A percentile compares a stretch with the other conserved stretches of the same genome.
Evolutionary conservation across 1,284 basidiomycete species (phyloP).

Genomic region (Apiotrichum akiyoshidainum): DNA sequence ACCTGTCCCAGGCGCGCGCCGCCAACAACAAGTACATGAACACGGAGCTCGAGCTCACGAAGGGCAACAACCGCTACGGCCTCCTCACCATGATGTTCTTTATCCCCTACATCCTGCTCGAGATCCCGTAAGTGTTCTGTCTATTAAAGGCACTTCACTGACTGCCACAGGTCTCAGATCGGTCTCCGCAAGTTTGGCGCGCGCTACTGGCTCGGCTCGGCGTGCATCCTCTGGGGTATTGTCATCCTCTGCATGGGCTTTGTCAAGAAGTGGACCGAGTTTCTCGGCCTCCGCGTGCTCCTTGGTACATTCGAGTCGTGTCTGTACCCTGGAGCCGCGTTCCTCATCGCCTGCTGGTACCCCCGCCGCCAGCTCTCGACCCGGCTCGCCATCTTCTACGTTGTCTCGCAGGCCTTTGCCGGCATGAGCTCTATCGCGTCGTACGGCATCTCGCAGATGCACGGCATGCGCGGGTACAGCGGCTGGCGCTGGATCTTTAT

Average conservation of each 20-base stretch:
- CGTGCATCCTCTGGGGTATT: conserved; percentile 34
- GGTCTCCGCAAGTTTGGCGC: conserved; percentile 23
- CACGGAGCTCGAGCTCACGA: conserved; percentile 8
- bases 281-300: conserved; percentile 22
- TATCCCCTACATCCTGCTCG: conserved; percentile 44
- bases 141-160: no score
- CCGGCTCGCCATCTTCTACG: conserved; percentile 39
- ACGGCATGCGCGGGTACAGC: conserved; percentile 32
- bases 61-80: conserved; percentile 39
- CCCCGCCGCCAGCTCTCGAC: conserved; percentile 37
- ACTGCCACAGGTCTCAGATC: conserved; percentile 15
- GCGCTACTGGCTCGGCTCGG: conserved; percentile 11
- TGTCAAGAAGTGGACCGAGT: conserved; percentile 23
- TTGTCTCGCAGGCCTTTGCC: conserved; percentile 48
- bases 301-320: conserved; percentile 34
- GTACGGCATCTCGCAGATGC: conserved; percentile 33
- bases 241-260: conserved; percentile 32
- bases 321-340: conserved; percentile 36
- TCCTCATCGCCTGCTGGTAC: conserved; percentile 37
- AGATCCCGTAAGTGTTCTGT: conserved; percentile 6
- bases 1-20: conserved; percentile 24
- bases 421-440: conserved; percentile 37
- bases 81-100: conserved; percentile 45
- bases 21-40: conserved; percentile 16
- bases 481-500: conserved; percentile 42